Base-by-base conservation (phyloP, 345 rosid genomes). In the Gossypium stocksii region DNA sequence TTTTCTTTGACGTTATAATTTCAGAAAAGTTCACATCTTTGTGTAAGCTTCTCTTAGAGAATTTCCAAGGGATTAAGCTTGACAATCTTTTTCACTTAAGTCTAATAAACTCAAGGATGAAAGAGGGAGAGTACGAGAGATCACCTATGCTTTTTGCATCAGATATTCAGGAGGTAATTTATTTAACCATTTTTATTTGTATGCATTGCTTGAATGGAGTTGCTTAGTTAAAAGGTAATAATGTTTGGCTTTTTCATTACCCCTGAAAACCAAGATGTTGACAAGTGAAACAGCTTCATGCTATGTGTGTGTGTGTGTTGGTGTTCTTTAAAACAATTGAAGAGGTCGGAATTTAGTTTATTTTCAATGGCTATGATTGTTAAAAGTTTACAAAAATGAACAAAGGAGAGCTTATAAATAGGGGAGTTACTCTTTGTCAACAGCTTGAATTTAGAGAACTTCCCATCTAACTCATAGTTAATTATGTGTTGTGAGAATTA, bases 11-110 rank as follows among this genome's bases (percentile, higher is more conserved):
- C 51, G 88, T 90, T 66, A 65, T 93, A 72, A 80, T 80, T 60
- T 93, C 99, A 20, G 88, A 89, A 77, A 87, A 90, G 77, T 95
- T 93, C 83, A 82, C 84, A 61, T 87, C 82, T 71, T 77, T 95
- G 29, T 93, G 90, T 79, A 89, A 89, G 83, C 85, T 93, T 73
- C 78, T 95, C 13, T 78, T 79, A 60, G 94, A 90, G 81, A 89
- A 88, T 83, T 84, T 93, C 80, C 83, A 87, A 83, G 98, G 88
- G 62, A 77, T 77, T 76, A 89, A 86, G 82, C 68, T 80, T 61
- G 94, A 87, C 69, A 81, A 80, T 51, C 44, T 95, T 66, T 76
- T 85, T 22, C 77, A 87, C 83, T 85, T 88, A 66, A 82, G 70
- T 77, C 70, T 78, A 66, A 81, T 95, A 84, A 79, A 91, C 80